phyloP scores from a whole-genome alignment of 2,329 filamentous ascomycete species.

The Colletotrichum lindemuthianum region DNA sequence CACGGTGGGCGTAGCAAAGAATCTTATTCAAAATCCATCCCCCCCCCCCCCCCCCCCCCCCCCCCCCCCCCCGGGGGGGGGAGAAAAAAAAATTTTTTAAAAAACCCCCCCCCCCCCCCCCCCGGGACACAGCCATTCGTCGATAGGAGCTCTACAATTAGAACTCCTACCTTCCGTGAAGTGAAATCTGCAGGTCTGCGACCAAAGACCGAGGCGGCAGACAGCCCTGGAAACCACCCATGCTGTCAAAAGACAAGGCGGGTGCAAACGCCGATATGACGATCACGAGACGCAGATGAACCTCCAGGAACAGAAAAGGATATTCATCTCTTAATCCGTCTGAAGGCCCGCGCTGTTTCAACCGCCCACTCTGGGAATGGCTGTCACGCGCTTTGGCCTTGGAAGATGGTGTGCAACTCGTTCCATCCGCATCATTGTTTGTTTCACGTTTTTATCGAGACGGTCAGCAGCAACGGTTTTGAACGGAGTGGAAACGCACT shows the following conservation, averaged over 20 bases:
- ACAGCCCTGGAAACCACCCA: neutral
- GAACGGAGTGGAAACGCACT: neutral
- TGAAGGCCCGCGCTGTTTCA: conserved; percentile 22
- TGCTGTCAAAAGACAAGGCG: neutral
- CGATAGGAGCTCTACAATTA: neutral
- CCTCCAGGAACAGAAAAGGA: conserved; percentile 7
- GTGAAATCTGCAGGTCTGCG: conserved; percentile 13
- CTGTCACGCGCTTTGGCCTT: conserved; percentile 5
- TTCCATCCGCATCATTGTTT: conserved; percentile 9
- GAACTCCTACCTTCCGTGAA: conserved; percentile 10
- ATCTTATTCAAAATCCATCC: no score
- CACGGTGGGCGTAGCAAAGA: no score
- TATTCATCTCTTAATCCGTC: conserved; percentile 3
- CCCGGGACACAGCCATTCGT: no score
- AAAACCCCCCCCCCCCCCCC: no score
- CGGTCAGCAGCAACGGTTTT: no score
- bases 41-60: no score
- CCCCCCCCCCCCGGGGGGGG: no score
- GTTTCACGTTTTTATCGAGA: conserved; percentile 12
- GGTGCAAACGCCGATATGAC: conserved; percentile 14
- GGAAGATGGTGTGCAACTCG: conserved; percentile 10
- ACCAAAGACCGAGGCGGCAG: neutral
- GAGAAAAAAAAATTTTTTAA: no score
- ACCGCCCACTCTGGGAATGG: conserved; percentile 5
- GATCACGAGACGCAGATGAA: neutral